Evolutionary conservation across 148 eudicot genomes (phyloP), one percentile per base, ranked within the genome.

Genomic region (Euryodendron excelsum): DNA sequence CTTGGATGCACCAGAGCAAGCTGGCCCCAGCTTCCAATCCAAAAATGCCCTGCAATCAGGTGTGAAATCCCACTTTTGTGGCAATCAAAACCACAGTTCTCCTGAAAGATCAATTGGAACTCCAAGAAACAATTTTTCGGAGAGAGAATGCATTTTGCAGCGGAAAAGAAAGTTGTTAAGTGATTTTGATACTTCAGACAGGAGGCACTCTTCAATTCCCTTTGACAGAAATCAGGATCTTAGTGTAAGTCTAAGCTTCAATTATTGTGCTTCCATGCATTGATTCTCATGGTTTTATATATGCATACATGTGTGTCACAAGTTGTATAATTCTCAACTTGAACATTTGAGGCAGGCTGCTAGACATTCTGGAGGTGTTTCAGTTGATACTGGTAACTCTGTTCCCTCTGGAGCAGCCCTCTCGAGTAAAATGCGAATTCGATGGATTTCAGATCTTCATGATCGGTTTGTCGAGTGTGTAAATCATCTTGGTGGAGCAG

Each of bases 391-490:
- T 64, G 44, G 20, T 13, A 74, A 50, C 34, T 52, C 73, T 21
- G 79, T 66, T 55, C 78, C 90, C 15, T 77, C 84, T 14, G 86
- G 82, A 68, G 79, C 76, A 27, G 20, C 61, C 63, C 17, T 67
- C 17, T 86, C 97, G 18, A 85, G 84, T 74, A 94, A 91, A 83
- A 82, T 90, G 2, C 82, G 98, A 78, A 94, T 94, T 37, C 81
- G 98, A 76, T 92, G 98, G 98, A 92, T 89, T 61, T 90, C 89
- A 30, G 90, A 92, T 67, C 97, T 94, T 79, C 98, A 94, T 74
- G 91, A 92, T 59, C 90, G 84, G 63, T 94, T 94, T 65, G 96
- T 94, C 20, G 93, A 91, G 70, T 92, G 91, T 74, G 96, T 94
- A 17, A 84, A 86, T 73, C 80, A 82, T 61, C 94, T 94, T 71